phyloP scores from a whole-genome alignment of 2,329 filamentous ascomycete genomes.

The Diaporthe capsici region DNA sequence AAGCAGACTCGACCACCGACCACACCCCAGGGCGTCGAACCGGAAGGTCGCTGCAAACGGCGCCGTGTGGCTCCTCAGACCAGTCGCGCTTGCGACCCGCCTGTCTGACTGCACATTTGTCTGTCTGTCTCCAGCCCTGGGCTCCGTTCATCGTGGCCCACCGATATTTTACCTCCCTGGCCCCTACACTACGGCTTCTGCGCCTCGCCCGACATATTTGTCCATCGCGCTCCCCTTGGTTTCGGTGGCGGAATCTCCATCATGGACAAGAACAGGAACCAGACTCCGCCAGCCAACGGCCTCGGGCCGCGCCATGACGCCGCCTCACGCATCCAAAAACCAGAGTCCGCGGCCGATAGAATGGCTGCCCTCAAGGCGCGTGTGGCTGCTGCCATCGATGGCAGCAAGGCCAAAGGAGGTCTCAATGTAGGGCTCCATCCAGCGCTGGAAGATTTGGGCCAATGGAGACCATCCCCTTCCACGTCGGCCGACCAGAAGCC shows the following conservation, averaged over 20 bases:
- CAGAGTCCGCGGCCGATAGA: constrained; percentile 72
- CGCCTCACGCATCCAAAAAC: constrained; percentile 67
- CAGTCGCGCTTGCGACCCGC: background rate
- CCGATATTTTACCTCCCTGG: too few species aligned
- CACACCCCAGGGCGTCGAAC: background rate
- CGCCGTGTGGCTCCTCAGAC: background rate
- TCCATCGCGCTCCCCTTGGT: background rate
- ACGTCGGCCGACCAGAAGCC: constrained; percentile 53
- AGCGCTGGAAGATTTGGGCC: constrained; percentile 73
- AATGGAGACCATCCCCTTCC: constrained; percentile 57
- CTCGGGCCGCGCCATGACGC: constrained; percentile 71
- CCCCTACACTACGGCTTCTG: constrained; percentile 25
- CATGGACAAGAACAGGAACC: constrained; percentile 70
- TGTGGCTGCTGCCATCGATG: constrained; percentile 80
- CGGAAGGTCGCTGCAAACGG: background rate
- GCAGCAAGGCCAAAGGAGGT: constrained; percentile 74
- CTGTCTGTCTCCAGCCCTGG: constrained; percentile 5
- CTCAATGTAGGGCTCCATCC: constrained; percentile 84
- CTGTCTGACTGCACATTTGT: background rate
- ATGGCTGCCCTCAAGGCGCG: constrained; percentile 85
- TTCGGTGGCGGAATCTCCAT: constrained; percentile 17
- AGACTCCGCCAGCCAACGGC: constrained; percentile 55
- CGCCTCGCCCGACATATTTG: background rate
- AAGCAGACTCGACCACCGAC: background rate
- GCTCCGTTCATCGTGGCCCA: background rate